Evolutionary conservation across 257 asterid genomes (phyloP), one percentile per base, ranked within the genome.

Genomic region (Penstemon newberryi): DNA sequence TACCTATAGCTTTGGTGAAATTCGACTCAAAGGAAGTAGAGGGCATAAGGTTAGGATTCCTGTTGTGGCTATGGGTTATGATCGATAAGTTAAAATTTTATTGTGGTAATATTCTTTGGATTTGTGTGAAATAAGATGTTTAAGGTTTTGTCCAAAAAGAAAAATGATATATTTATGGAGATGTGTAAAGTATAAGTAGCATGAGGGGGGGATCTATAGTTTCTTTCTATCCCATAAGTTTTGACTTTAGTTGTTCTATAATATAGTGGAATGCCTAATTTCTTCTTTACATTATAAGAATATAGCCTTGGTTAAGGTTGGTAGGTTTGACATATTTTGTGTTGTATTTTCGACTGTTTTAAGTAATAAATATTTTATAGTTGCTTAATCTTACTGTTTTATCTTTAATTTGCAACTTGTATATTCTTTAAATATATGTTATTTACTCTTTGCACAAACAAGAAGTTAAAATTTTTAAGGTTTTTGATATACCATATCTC

Each of bases 31-130:
- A 78, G 99, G 99, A 39, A 94, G 93, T 56, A 80, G 95, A 75
- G 89, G 96, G 59, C 99, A 94, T 77, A 91, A 81, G 87, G 99
- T 91, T 59, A 82, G 93, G 73, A 79, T 94, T 63, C 99, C 96
- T 1, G 95, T 94, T 5, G 96, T 81, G 63, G 91, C 91, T 5
- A 83, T 86, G 96, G 96, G 96, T n/a, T 89, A 82, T 51, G 44
- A 86, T 18, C 88, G 84, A 68, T 90, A 79, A 65, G 33, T 56
- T 15, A 52, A 62, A 63, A 15, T 25, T 13, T 61, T 52, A 12
- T 41, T n/a, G 38, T 45, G 37, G 72, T 75, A 56, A 73, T 67
- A 86, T 82, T 84, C 85, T 82, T 86, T 86, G 81, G 70, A 74
- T 70, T 50, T 41, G 56, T 45, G 72, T 69, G 70, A 64, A 82